These are phyloP conservation scores for Mucor lusitanicus DNA, from an alignment of 371 early-diverging fungal species.

Conservation along the genomic window DNA sequence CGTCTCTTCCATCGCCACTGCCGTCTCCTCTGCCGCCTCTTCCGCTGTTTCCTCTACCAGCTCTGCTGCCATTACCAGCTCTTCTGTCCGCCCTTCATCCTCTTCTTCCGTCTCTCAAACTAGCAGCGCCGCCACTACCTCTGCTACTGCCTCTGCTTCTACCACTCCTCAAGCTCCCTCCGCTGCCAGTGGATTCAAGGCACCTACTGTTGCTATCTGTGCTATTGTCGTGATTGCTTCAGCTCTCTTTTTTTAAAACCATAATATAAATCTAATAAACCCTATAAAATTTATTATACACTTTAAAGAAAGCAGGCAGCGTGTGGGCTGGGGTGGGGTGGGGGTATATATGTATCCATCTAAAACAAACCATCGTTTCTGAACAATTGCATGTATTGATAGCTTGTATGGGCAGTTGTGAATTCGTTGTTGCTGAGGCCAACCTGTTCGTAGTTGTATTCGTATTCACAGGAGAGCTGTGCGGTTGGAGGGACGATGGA, in stretches of 20 bases:
- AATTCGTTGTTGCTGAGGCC: constrained; percentile 51
- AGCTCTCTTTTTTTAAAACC: constrained; percentile 19
- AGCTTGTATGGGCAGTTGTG: constrained; percentile 54
- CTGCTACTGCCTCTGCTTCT: neutral
- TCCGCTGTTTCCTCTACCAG: neutral
- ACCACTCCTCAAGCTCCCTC: neutral
- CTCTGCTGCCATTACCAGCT: neutral
- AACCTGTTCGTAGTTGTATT: constrained; percentile 48
- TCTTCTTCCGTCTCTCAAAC: neutral
- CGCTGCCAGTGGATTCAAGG: constrained; percentile 18
- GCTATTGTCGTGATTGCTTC: constrained; percentile 11
- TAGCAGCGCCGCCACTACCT: constrained; percentile 3
- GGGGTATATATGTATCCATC: constrained; percentile 9
- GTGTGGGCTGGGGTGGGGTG: neutral
- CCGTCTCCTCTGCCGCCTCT: constrained; percentile 7
- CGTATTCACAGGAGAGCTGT: constrained; percentile 49
- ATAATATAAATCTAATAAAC: neutral
- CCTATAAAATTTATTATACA: neutral
- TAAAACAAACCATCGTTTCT: constrained; percentile 49
- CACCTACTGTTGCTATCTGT: constrained; percentile 2
- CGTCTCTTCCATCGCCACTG: constrained; percentile 6
- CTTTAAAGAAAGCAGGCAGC: neutral
- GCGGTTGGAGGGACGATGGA: constrained; percentile 49
- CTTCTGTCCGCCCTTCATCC: neutral
- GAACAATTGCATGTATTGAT: constrained; percentile 55